phyloP scores from a whole-genome alignment of 768 basidiomycete genomes.

The Leucocoprinus birnbaumii region DNA sequence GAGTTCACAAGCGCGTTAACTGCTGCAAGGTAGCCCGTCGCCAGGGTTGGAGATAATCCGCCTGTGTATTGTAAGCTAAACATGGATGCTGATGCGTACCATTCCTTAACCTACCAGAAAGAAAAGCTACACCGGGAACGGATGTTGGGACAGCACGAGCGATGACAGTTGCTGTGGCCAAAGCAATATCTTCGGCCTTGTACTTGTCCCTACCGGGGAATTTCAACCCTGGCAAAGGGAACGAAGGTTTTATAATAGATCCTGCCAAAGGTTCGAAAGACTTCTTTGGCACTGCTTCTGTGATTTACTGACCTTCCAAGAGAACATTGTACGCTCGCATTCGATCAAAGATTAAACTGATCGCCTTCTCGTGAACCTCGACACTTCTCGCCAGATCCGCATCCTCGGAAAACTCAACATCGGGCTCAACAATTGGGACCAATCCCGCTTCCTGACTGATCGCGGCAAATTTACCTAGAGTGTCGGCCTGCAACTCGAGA shows the following conservation, averaged over 20 bases:
- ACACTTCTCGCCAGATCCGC: conserved; percentile 41
- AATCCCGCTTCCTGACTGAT: conserved; percentile 49
- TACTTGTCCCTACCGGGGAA: conserved; percentile 33
- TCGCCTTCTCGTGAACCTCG: conserved; percentile 43
- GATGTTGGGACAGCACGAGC: conserved; percentile 42
- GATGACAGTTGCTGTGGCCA: conserved; percentile 43
- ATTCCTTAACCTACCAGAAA: conserved; percentile 35
- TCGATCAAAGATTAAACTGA: conserved; percentile 41
- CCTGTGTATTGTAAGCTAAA: conserved; percentile 23
- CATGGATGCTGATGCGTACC: neutral
- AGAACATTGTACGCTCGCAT: conserved; percentile 44
- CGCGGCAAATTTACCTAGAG: conserved; percentile 43
- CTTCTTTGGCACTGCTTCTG: neutral
- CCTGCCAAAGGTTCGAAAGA: conserved; percentile 24
- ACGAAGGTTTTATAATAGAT: conserved; percentile 49
- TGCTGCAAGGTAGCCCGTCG: conserved; percentile 38
- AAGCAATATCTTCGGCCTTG: conserved; percentile 38
- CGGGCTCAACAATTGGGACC: conserved; percentile 52
- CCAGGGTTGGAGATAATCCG: conserved; percentile 37
- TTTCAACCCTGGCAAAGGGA: conserved; percentile 46
- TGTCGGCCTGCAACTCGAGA: conserved; percentile 45
- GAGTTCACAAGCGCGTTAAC: conserved; percentile 35
- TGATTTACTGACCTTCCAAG: conserved; percentile 35
- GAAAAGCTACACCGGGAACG: conserved; percentile 47
- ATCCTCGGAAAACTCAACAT: conserved; percentile 48